A percentile compares a stretch with the other conserved stretches of the same genome.
These are phyloP conservation scores for Populus tremula DNA, from an alignment of 345 rosid species.

Conservation along the genomic window DNA sequence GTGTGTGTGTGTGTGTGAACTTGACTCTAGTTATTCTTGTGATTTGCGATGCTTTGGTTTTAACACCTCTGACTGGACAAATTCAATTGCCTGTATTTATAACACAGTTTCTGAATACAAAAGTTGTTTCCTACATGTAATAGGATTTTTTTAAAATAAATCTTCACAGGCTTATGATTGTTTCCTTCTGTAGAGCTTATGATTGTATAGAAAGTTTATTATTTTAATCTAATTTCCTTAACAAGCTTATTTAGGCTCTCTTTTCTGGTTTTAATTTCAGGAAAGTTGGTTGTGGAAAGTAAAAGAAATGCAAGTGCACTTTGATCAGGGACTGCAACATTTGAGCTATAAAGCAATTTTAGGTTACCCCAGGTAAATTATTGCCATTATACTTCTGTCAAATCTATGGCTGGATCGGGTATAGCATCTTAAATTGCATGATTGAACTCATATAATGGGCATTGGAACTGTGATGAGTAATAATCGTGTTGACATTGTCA, in stretches of 20 bases:
- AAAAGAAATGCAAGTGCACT: slow-evolving; percentile 67
- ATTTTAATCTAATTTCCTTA: too few species aligned
- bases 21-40: background rate
- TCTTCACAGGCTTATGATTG: too few species aligned
- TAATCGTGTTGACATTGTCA: background rate
- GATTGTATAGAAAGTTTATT: background rate
- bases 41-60: background rate
- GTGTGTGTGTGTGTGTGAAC: background rate
- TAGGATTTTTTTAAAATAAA: background rate
- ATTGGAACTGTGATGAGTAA: background rate
- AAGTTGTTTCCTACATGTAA: background rate
- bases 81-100: background rate
- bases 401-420: background rate
- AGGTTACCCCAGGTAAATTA: slow-evolving; percentile 35
- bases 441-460: background rate
- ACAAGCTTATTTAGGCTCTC: background rate
- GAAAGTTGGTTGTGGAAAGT: slow-evolving; percentile 71
- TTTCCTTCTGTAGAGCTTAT: background rate
- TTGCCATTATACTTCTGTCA: background rate
- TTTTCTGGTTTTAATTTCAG: slow-evolving; percentile 38
- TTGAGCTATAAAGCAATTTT: slow-evolving; percentile 35
- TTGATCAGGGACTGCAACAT: slow-evolving; percentile 73
- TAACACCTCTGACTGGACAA: background rate
- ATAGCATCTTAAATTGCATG: background rate
- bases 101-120: background rate